Base-by-base conservation (phyloP, 208 protist species). In the Wallacemonas sp. region DNA sequence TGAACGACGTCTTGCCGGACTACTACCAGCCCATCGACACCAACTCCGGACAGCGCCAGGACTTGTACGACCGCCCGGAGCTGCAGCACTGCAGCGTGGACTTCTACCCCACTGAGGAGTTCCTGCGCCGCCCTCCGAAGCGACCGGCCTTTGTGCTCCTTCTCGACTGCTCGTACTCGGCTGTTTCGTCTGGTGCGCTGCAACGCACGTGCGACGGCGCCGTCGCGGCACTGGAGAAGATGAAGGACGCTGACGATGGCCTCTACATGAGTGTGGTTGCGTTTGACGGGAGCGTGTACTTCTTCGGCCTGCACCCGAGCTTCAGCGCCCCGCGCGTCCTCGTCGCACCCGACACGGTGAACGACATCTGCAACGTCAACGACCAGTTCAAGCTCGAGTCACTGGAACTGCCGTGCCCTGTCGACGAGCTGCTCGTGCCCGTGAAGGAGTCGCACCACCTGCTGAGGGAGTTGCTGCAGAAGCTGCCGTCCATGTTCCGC, bases 41-140 rank as follows among this genome's bases (percentile, higher is more conserved):
- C n/a, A 46, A 76, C 27, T 92, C 84, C n/a, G 94, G 95, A 2
- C 68, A 88, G 46, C 83, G 94, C 8, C 46, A 72, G 49, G 96
- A 98, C 71, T 34, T 97, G 27, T 49, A 74, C 34, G 57, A 66
- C 14, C 80, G 92, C n/a, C 94, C 94, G n/a, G 95, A 98, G 81
- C 83, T 98, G 32, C 72, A 75, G 49, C 39, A 94, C 68, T 90
- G 89, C 52, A 87, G 78, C 43, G 88, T 97, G 1, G 97, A 99
- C 72, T 94, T 98, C 71, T 76, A 97, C 36, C 97, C 97, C n/a
- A 94, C 98, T 11, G 75, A 80, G 5, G 96, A 99, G 67, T 99
- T 99, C 87, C 87, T 99, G 72, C 66, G 88, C 34, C 78, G 93
- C 14, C 80, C 92, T 12, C 95, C 97, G 33, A 87, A 87, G 64